phyloP scores from a whole-genome alignment of 768 basidiomycete species.

The Piloderma croceum region DNA sequence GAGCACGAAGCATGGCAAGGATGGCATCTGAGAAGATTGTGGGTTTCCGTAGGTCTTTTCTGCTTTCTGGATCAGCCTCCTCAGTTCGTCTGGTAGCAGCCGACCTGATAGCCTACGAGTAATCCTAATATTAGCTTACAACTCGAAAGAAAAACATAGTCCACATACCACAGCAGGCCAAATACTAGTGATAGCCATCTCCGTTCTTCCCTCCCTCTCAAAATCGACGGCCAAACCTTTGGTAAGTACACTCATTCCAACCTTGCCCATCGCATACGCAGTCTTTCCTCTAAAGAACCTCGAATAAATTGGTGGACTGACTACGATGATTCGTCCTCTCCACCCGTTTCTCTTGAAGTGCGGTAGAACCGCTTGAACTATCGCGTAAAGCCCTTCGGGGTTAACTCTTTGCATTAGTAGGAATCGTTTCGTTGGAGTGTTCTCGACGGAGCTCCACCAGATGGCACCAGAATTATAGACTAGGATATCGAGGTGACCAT shows the following conservation, averaged over 20 bases:
- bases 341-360: slow-evolving; percentile 11
- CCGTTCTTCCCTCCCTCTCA: slow-evolving; percentile 10
- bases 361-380: slow-evolving; percentile 12
- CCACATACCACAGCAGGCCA: slow-evolving; percentile 12
- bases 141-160: no score
- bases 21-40: slow-evolving; percentile 15
- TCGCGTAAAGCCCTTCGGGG: slow-evolving; percentile 12
- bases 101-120: slow-evolving; percentile 10
- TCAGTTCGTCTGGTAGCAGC: no score
- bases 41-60: slow-evolving; percentile 10
- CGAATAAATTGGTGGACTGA: slow-evolving; percentile 17
- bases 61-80: slow-evolving; percentile 2
- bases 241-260: slow-evolving; percentile 16
- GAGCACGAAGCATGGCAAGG: slow-evolving; percentile 15
- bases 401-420: slow-evolving; percentile 15
- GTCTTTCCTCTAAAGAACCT: slow-evolving; percentile 18
- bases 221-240: slow-evolving; percentile 16
- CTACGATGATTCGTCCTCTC: slow-evolving; percentile 12
- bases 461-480: slow-evolving; percentile 18
- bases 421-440: slow-evolving; percentile 14
- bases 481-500: slow-evolving; percentile 10
- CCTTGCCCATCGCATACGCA: slow-evolving; percentile 16
- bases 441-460: slow-evolving; percentile 14
- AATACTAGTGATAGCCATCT: slow-evolving; percentile 16
- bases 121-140: neutral